A percentile compares a stretch with the other conserved stretches of the same genome.
phyloP scores from a whole-genome alignment of 306 rosid genomes.

The Sechiopsis laciniata region DNA sequence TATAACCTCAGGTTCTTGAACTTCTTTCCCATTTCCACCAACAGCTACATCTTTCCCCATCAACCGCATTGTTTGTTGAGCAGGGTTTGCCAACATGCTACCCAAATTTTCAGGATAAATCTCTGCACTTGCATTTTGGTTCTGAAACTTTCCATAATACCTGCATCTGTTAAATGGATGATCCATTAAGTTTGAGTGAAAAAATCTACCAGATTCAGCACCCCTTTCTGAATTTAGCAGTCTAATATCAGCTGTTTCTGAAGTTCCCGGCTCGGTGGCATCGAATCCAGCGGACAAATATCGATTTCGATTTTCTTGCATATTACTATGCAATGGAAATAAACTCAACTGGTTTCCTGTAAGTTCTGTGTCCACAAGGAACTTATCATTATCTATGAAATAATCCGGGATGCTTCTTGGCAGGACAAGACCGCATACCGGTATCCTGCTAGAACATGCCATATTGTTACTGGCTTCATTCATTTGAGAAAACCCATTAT shows the following conservation, averaged over 20 bases:
- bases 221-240: slow-evolving; percentile 37
- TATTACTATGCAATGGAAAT: slow-evolving; percentile 37
- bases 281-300: slow-evolving; percentile 57
- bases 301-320: slow-evolving; percentile 23
- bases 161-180: slow-evolving; percentile 36
- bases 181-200: slow-evolving; percentile 40
- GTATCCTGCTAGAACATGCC: slow-evolving; percentile 37
- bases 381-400: slow-evolving; percentile 35
- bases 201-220: slow-evolving; percentile 34
- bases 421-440: slow-evolving; percentile 29
- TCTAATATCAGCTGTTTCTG: slow-evolving; percentile 41
- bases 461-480: slow-evolving; percentile 34
- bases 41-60: slow-evolving; percentile 98
- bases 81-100: slow-evolving; percentile 32
- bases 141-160: slow-evolving; percentile 38
- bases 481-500: slow-evolving; percentile 34
- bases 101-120: slow-evolving; percentile 42
- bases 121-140: slow-evolving; percentile 30
- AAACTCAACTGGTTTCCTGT: slow-evolving; percentile 37
- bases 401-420: slow-evolving; percentile 37
- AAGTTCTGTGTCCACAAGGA: slow-evolving; percentile 41
- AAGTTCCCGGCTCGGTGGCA: slow-evolving; percentile 40
- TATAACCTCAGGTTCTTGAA: slow-evolving; percentile 42
- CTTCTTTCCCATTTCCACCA: slow-evolving; percentile 62
- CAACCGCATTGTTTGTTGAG: slow-evolving; percentile 87